These are phyloP conservation scores for Ceratocystis cubensis DNA, from an alignment of 2,329 filamentous ascomycete genomes.

Conservation along the genomic window DNA sequence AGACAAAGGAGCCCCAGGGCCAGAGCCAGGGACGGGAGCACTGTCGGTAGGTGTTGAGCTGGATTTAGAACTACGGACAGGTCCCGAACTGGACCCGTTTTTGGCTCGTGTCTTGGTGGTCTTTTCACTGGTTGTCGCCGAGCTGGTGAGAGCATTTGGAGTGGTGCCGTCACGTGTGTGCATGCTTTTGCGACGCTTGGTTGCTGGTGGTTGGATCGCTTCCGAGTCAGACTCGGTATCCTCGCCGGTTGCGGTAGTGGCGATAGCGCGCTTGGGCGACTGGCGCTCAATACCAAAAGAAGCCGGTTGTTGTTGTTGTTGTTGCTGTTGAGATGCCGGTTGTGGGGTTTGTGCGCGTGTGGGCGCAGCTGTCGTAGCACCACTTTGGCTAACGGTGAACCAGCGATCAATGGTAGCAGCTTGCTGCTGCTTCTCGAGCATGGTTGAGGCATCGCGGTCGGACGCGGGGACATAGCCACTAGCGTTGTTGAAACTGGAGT, in stretches of 20 bases:
- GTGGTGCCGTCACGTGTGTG: constrained; percentile 4
- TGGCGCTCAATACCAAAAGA: background rate
- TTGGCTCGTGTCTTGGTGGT: background rate
- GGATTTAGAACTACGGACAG: background rate
- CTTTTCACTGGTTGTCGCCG: background rate
- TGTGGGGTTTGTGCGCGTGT: constrained; percentile 29
- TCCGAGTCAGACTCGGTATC: constrained; percentile 17
- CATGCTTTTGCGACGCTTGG: constrained; percentile 16
- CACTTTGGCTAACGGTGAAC: constrained; percentile 45
- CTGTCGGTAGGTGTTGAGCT: background rate
- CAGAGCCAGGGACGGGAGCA: background rate
- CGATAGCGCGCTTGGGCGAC: constrained; percentile 16
- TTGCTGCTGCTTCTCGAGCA: constrained; percentile 40
- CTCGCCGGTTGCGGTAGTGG: constrained; percentile 1
- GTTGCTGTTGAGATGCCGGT: constrained; percentile 36
- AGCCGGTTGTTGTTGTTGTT: constrained; percentile 1
- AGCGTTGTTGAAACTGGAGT: constrained; percentile 46
- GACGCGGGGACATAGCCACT: constrained; percentile 48
- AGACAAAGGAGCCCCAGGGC: background rate
- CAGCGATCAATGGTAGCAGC: constrained; percentile 39
- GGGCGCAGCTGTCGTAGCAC: constrained; percentile 36
- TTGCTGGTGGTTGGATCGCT: constrained; percentile 12
- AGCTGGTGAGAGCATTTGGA: background rate
- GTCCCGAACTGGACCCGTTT: background rate
- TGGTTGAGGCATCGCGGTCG: constrained; percentile 34